A percentile compares a stretch with the other conserved stretches of the same genome.
phyloP scores from a whole-genome alignment of 345 rosid species.

The Alliaria petiolata region DNA sequence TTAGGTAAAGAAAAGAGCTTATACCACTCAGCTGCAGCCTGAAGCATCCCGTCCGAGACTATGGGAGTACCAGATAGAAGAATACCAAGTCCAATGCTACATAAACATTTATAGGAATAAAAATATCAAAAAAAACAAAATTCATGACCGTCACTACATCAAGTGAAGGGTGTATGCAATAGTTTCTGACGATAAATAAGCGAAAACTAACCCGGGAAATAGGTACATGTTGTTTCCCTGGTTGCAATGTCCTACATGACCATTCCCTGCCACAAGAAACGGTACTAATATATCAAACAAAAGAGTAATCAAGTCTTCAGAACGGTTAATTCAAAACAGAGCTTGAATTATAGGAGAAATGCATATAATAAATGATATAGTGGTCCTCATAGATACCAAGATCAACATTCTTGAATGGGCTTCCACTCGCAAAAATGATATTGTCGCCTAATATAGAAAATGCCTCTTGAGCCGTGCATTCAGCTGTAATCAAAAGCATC shows the following conservation, averaged over 20 bases:
- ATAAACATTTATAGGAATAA: constrained; percentile 12
- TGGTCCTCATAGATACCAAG: constrained; percentile 53
- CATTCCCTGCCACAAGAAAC: constrained; percentile 53
- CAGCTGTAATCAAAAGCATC: constrained; percentile 51
- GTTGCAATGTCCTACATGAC: constrained; percentile 82
- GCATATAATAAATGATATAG: neutral
- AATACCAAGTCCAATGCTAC: constrained; percentile 95
- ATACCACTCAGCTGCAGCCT: constrained; percentile 96
- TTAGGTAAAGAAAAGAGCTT: constrained; percentile 12
- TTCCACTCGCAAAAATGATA: constrained; percentile 93
- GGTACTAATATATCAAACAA: constrained; percentile 7
- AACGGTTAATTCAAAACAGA: neutral
- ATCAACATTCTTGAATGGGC: constrained; percentile 86
- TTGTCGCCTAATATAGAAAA: constrained; percentile 89
- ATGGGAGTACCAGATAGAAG: constrained; percentile 90
- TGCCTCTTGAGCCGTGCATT: constrained; percentile 94
- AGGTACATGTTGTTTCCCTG: constrained; percentile 48
- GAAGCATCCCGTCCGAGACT: constrained; percentile 94
- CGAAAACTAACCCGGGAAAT: constrained; percentile 40
- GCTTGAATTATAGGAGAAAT: constrained; percentile 1
- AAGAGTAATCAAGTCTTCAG: neutral
- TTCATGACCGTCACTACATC: neutral
- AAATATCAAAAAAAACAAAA: neutral
- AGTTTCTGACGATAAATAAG: neutral
- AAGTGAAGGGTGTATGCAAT: neutral